phyloP scores from a whole-genome alignment of 1,139 yeast genomes.

The Casaregolazyma suthepensis region DNA sequence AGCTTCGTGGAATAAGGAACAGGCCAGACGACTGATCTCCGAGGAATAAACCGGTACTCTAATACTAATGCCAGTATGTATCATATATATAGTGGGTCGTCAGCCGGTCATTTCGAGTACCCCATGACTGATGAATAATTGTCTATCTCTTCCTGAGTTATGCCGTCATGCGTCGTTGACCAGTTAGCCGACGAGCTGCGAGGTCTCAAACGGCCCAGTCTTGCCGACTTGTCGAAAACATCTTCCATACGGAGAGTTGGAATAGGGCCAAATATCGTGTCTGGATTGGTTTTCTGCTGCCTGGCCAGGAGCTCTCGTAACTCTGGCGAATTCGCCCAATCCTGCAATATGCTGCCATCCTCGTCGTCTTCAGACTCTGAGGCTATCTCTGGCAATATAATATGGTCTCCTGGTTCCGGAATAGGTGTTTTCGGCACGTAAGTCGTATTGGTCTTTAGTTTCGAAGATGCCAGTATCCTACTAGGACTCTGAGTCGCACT shows the following conservation, averaged over 20 bases:
- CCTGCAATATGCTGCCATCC: slow-evolving; percentile 46
- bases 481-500: slow-evolving; percentile 10
- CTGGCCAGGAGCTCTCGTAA: slow-evolving; percentile 45
- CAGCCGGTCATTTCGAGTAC: slow-evolving; percentile 26
- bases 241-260: slow-evolving; percentile 64
- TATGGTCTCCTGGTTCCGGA: slow-evolving; percentile 20
- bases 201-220: slow-evolving; percentile 45
- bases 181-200: slow-evolving; percentile 57
- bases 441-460: slow-evolving; percentile 14
- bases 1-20: slow-evolving; percentile 56
- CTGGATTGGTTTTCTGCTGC: slow-evolving; percentile 66
- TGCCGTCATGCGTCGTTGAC: slow-evolving; percentile 39
- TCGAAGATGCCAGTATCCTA: slow-evolving; percentile 13
- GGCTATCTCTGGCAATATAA: slow-evolving; percentile 41
- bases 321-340: slow-evolving; percentile 72
- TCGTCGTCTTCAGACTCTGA: slow-evolving; percentile 56
- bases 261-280: slow-evolving; percentile 68
- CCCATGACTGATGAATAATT: slow-evolving; percentile 53
- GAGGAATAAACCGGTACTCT: not conserved
- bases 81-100: not conserved
- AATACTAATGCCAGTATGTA: not conserved
- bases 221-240: slow-evolving; percentile 47
- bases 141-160: slow-evolving; percentile 44
- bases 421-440: slow-evolving; percentile 13
- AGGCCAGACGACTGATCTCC: slow-evolving; percentile 14